Evolutionary conservation across 2,329 filamentous ascomycete species (phyloP), one percentile per base, ranked within the genome.

Genomic region (Pseudocercospora musae): DNA sequence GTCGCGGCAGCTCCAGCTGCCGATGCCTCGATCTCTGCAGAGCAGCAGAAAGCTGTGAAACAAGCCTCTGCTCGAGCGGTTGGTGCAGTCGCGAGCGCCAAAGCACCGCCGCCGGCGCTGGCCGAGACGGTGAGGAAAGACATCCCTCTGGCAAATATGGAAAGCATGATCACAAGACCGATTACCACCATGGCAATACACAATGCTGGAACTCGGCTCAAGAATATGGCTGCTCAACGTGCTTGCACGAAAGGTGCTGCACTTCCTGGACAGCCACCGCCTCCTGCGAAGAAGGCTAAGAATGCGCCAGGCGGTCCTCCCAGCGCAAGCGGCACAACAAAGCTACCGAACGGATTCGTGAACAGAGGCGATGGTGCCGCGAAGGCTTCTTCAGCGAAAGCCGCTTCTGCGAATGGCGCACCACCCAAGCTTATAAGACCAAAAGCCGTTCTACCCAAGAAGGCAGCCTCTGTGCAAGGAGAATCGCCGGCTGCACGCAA

Each of bases 181-280:
- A 54, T 76, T 8, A 73, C 68, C 23, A 76, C 74, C 1, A 58
- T 75, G 31, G 74, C 73, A 1, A 62, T 76, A 31, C 73, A 76
- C n/a, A 69, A 62, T 40, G 72, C 71, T 18, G 70, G 68, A 7
- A 59, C 62, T 15, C 59, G 65, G 21, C 63, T 73, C 11, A 66
- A 69, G 33, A 69, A 71, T 25, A 68, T 70, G 7, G 71, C 72
- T 11, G 70, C 73, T 6, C 66, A 72, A 29, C 59, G 70, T 29
- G 61, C 69, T 21, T 63, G 66, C 37, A 64, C 64, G 23, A 73
- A 70, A 44, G 69, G 66, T 3, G 62, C 67, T 33, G 71, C 67
- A 18, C 57, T 70, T 33, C 67, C 69, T n/a, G 68, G 66, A 10
- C 70, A 73, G 57, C 62, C 3, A 59, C 61, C 21, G 44, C 56